Base-by-base conservation (phyloP, 1,139 yeast genomes). In the Meyerozyma carpophila region DNA sequence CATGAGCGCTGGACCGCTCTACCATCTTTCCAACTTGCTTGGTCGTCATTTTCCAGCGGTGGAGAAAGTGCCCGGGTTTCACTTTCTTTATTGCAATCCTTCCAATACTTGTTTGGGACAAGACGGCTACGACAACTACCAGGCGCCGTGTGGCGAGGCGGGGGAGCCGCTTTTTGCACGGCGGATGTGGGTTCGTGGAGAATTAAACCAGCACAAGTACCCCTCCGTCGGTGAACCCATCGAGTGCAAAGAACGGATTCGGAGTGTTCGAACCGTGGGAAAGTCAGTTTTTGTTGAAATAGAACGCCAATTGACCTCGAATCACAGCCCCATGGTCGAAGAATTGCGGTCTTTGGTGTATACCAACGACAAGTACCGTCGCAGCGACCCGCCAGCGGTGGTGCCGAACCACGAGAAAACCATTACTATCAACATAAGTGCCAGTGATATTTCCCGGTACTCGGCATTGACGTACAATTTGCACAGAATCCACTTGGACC, bases 61-160 rank as follows among this genome's bases (percentile, higher is more conserved):
- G 14, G 14, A 5, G 13, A 16, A 5, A 6, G 26, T 21, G 13
- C 57, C 59, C 10, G 95, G 95, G 0, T 81, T 78, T 49, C 90
- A 86, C 50, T 72, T 89, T 46, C 61, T 84, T 3, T 88, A 75
- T 59, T 81, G 81, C 60, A 64, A 72, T 32, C 80, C 76, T 37
- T 58, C 64, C 24, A 89, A 81, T 50, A 43, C 50, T 0, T 61
- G 60, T 3, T 57, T 88, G 24, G 82, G 85, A 0, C 40, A 56
- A 2, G 98, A 91, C 60, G 97, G 97, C 0, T 91, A 88, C 61
- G 95, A 87, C 52, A 73, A 82, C 45, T 80, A 83, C 53, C 95
- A 87, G 59, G 82, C 93, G 1, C 96, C 96, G 1, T 37, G 47
- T 1, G 54, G 49, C 36, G 40, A 37, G 2, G 47, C 47, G 5